Conservation (phyloP, 805 yeast genomes). For the Ogataea siamensis region DNA sequence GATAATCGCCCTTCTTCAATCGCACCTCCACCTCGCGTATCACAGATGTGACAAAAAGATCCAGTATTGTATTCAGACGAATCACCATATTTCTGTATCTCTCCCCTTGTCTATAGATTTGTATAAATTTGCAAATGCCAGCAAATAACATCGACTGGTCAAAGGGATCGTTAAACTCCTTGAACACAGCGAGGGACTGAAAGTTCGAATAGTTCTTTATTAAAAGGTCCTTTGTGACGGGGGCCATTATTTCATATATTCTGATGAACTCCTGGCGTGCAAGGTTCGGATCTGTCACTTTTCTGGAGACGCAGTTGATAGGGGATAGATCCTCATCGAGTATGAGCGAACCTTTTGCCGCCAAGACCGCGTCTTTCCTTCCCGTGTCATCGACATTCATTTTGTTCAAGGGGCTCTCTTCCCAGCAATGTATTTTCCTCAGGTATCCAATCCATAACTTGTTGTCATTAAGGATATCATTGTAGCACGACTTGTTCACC, state of each 20-base stretch:
- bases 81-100: conserved; percentile 30
- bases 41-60: conserved; percentile 69
- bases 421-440: conserved; percentile 27
- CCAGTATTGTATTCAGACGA: conserved; percentile 53
- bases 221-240: conserved; percentile 31
- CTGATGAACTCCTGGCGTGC: conserved; percentile 28
- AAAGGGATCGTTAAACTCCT: conserved; percentile 30
- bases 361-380: too few relatives aligned
- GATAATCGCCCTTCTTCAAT: conserved; percentile 46
- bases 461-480: conserved; percentile 22
- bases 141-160: conserved; percentile 33
- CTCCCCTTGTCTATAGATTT: conserved; percentile 20
- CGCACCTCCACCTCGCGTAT: conserved; percentile 65
- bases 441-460: conserved; percentile 29
- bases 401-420: conserved; percentile 2
- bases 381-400: too few relatives aligned
- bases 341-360: too few relatives aligned
- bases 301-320: conserved; percentile 26
- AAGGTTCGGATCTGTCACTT: conserved; percentile 24
- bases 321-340: conserved; percentile 24
- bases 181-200: conserved; percentile 31
- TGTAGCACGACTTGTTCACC: conserved; percentile 28
- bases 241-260: conserved; percentile 30
- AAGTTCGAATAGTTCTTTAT: conserved; percentile 35
- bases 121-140: conserved; percentile 30